Evolutionary conservation across 495 filamentous ascomycete species (phyloP), one percentile per base, ranked within the genome.

Genomic region (Pyrenula aspistea): DNA sequence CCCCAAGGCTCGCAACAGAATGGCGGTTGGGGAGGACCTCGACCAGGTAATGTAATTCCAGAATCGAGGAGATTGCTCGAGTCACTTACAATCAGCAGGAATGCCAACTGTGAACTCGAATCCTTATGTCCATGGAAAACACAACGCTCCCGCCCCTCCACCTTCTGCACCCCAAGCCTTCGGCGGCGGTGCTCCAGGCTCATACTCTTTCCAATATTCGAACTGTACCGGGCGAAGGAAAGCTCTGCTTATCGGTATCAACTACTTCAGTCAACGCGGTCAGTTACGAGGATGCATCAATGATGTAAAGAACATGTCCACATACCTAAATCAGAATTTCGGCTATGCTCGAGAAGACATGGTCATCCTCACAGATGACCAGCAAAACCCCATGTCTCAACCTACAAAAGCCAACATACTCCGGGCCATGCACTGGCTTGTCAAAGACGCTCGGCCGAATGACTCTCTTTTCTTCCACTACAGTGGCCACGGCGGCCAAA

Each of bases 381-480:
- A 96, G 70, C 89, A 94, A 67, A 92, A 95, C 62, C 89, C 90
- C 15, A 95, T 95, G 86, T 95, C 89, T 70, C 89, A 95, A 69
- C 93, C 93, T 15, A 96, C 91, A 0, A 96, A 96, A 70, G 86
- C 86, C 55, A 98, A 98, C 64, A 96, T 98, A 56, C 71, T 98
- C 23, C 81, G 94, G 20, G 93, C 93, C 21, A 97, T 97, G 93
- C 92, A 96, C 69, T 98, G 93, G 93, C 74, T 98, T 24, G 90
- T 97, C 42, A 96, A 95, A 70, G 92, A 95, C 67, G 92, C 92
- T 20, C 81, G 79, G 55, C 88, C 93, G 0, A 95, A 96, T 65
- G 93, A 98, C 65, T 95, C 93, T 12, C 78, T 98, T 36, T 98
- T 98, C 74, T 96, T 98, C 75, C 93, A 98, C 68, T 98, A 96